A percentile compares a stretch with the other conserved stretches of the same genome.
These are phyloP conservation scores for Entomophthora muscae DNA, from an alignment of 371 early-diverging fungal genomes.

Conservation along the genomic window DNA sequence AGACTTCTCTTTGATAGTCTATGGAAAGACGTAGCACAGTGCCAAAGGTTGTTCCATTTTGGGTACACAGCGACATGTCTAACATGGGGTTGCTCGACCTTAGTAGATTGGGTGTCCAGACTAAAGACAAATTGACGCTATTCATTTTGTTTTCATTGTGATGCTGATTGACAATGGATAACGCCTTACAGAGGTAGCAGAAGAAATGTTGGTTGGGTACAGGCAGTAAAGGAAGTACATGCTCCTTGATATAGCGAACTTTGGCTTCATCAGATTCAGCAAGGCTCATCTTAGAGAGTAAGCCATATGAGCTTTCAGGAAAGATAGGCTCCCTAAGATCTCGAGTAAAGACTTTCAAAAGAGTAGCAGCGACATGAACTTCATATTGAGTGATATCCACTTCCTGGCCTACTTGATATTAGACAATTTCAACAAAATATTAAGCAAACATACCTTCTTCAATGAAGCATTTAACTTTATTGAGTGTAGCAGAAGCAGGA, in stretches of 20 bases:
- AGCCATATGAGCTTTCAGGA: constrained; percentile 23
- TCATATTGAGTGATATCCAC: neutral
- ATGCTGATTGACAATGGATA: constrained; percentile 36
- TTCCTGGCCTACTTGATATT: neutral
- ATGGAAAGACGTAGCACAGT: neutral
- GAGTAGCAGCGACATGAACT: neutral
- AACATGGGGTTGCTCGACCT: constrained; percentile 35
- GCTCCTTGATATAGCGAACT: constrained; percentile 20
- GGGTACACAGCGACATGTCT: constrained; percentile 22
- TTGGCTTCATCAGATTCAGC: constrained; percentile 8
- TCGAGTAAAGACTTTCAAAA: constrained; percentile 61
- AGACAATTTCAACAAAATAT: no score
- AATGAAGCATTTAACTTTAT: neutral
- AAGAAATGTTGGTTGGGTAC: constrained; percentile 24
- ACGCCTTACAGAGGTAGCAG: constrained; percentile 37
- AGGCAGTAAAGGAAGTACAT: constrained; percentile 23
- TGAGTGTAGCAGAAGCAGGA: neutral
- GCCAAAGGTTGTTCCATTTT: constrained; percentile 7
- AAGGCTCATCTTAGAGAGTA: constrained; percentile 15
- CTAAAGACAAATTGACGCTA: constrained; percentile 60
- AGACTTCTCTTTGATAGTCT: neutral
- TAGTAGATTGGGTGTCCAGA: constrained; percentile 78
- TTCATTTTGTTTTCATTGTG: constrained; percentile 60
- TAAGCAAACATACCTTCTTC: neutral
- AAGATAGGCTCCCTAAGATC: constrained; percentile 64